phyloP scores from a whole-genome alignment of 176 grass and related monocot species.

The Pontederia paniculata region DNA sequence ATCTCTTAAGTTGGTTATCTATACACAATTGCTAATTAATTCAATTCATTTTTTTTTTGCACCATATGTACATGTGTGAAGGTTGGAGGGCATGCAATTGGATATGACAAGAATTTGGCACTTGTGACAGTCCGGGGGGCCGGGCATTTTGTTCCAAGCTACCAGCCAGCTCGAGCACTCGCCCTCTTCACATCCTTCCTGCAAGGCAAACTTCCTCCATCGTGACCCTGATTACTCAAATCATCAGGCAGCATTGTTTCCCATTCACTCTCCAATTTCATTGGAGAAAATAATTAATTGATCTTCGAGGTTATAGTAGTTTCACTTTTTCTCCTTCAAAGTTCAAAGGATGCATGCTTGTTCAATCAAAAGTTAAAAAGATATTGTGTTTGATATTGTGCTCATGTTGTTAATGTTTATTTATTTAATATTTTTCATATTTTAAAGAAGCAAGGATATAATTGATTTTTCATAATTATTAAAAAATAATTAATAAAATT shows the following conservation, averaged over 20 bases:
- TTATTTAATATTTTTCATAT: no score
- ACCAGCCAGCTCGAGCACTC: constrained; percentile 8
- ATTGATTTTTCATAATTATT: no score
- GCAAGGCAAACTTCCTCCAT: constrained; percentile 6
- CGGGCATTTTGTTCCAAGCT: constrained; percentile 11
- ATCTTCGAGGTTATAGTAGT: no score
- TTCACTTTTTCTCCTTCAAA: no score
- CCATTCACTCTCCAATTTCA: no score
- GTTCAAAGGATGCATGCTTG: no score
- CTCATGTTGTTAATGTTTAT: background rate
- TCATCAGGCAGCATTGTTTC: no score
- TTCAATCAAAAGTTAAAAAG: background rate
- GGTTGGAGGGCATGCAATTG: constrained; percentile 38
- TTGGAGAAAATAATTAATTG: no score
- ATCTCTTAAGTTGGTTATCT: background rate
- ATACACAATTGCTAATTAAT: constrained; percentile 1
- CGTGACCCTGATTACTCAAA: no score
- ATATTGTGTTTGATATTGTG: background rate
- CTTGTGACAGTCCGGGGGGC: constrained; percentile 20
- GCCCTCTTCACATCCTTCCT: constrained; percentile 10
- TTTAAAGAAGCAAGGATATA: no score
- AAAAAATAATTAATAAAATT: no score
- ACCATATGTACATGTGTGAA: background rate
- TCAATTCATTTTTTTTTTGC: background rate
- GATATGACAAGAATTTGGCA: constrained; percentile 35